Evolutionary conservation across 1,284 basidiomycete species (phyloP), one percentile per base, ranked within the genome.

Genomic region (Peniophora sp.): DNA sequence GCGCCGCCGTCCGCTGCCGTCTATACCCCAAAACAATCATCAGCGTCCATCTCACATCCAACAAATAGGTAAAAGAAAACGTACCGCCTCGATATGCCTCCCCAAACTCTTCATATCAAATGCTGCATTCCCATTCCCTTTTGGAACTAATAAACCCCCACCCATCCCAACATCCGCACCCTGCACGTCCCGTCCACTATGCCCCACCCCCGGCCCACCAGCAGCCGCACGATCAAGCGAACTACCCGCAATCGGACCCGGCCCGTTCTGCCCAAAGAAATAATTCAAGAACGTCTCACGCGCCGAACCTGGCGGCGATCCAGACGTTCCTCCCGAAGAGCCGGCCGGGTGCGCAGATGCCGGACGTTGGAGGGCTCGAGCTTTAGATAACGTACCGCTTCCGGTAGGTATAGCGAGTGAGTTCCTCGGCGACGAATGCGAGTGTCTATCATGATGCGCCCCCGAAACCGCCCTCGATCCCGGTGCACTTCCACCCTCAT

Each of bases 61-160:
- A 47, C 35, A 47, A n/a, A 45, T 49, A n/a, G 36, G 49, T 41
- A 47, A 27, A 23, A 48, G 49, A 17, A 22, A 8, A 81, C 89
- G 75, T 60, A 93, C 89, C 58, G 89, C 87, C 69, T 95, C 92
- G 55, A 96, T 89, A 62, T 99, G 96, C 71, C 89, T 95, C 53
- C 95, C 93, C 47, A 99, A 74, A 63, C 92, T 96, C 78, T 95
- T 97, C 97, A 99, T 99, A 67, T 99, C 95, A 67, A 85, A 98
- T 36, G 92, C 94, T 47, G 94, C 89, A 63, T 76, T 87, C 50
- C 83, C 86, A 61, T 93, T 91, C 51, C 81, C 67, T 67, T 79
- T 85, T 27, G 83, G 77, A 43, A 79, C 77, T 78, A 86, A 74
- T 34, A 87, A 63, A 1, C 85, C 85, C 11, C 75, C 67, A 22